Evolutionary conservation across 2,329 filamentous ascomycete species (phyloP).

Genomic region (Nemania sp.): DNA sequence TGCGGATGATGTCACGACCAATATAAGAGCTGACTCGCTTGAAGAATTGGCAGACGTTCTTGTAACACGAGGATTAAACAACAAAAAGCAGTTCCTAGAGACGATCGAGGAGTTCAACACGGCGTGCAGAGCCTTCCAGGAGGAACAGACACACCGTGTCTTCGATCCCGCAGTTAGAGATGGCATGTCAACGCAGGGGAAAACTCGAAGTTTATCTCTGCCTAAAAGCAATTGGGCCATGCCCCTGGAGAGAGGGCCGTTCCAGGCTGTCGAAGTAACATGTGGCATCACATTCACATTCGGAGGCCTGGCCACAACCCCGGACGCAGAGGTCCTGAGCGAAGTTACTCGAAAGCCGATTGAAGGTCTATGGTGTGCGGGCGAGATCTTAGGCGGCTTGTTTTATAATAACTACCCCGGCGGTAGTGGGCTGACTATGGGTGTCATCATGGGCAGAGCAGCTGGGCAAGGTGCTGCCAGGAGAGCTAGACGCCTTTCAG

Average conservation of each 20-base stretch:
- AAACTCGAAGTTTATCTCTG: conserved; percentile 45
- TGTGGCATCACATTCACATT: conserved; percentile 72
- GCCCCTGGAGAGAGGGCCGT: conserved; percentile 59
- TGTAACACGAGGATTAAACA: conserved; percentile 49
- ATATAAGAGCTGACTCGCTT: conserved; percentile 53
- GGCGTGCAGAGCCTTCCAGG: conserved; percentile 52
- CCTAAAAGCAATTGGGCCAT: conserved; percentile 70
- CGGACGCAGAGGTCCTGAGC: conserved; percentile 56
- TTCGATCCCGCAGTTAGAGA: conserved; percentile 66
- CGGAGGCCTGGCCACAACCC: conserved; percentile 61
- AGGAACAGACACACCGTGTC: conserved; percentile 47
- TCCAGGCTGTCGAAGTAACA: conserved; percentile 65
- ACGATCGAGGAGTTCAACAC: conserved; percentile 61
- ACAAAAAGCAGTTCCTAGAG: conserved; percentile 50
- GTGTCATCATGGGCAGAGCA: conserved; percentile 54
- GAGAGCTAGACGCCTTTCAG: not conserved
- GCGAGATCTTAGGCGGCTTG: conserved; percentile 68
- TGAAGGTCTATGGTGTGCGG: conserved; percentile 60
- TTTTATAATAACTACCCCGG: conserved; percentile 68
- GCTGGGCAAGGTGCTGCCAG: conserved; percentile 44
- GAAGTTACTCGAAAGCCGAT: conserved; percentile 50
- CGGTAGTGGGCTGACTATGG: conserved; percentile 63
- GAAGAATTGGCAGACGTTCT: conserved; percentile 60
- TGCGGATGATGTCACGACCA: conserved; percentile 57
- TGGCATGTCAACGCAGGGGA: conserved; percentile 62